Percentiles rank a stretch among this genome's conserved stretches.
These are phyloP conservation scores for Tolypocladium paradoxum DNA, from an alignment of 2,329 filamentous ascomycete genomes.

Conservation along the genomic window DNA sequence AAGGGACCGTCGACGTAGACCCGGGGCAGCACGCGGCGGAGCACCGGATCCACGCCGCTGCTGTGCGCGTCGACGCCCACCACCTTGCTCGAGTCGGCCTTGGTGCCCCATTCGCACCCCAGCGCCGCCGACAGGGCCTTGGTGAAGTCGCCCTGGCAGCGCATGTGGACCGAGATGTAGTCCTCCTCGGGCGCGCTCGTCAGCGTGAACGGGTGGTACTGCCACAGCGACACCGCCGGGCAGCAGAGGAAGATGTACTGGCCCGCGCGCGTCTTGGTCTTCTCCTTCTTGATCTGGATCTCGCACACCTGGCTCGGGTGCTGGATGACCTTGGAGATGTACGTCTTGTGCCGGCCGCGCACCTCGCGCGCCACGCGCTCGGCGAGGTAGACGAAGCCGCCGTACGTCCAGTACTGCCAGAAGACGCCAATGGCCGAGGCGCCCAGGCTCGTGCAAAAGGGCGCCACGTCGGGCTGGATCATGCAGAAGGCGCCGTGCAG, in stretches of 20 bases:
- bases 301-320: conserved; percentile 83
- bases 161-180: conserved; percentile 79
- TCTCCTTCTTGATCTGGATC: conserved; percentile 85
- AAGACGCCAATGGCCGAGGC: conserved; percentile 63
- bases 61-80: conserved; percentile 54
- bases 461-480: conserved; percentile 75
- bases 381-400: conserved; percentile 69
- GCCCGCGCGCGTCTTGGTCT: conserved; percentile 70
- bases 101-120: conserved; percentile 61
- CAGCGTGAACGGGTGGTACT: conserved; percentile 80
- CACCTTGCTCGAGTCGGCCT: conserved; percentile 48
- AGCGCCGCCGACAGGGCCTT: conserved; percentile 56
- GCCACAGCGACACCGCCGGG: conserved; percentile 76
- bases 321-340: conserved; percentile 81
- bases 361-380: conserved; percentile 71
- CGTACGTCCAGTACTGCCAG: conserved; percentile 85
- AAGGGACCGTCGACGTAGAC: conserved; percentile 81
- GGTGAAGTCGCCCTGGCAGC: conserved; percentile 76
- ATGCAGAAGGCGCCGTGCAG: conserved; percentile 83
- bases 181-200: conserved; percentile 84
- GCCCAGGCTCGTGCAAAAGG: conserved; percentile 62
- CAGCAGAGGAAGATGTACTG: conserved; percentile 88
- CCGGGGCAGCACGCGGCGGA: conserved; percentile 63
- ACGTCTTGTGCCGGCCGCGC: conserved; percentile 71
- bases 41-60: conserved; percentile 53